phyloP scores from a whole-genome alignment of 805 yeast genomes.

The Ogataea allantospora region DNA sequence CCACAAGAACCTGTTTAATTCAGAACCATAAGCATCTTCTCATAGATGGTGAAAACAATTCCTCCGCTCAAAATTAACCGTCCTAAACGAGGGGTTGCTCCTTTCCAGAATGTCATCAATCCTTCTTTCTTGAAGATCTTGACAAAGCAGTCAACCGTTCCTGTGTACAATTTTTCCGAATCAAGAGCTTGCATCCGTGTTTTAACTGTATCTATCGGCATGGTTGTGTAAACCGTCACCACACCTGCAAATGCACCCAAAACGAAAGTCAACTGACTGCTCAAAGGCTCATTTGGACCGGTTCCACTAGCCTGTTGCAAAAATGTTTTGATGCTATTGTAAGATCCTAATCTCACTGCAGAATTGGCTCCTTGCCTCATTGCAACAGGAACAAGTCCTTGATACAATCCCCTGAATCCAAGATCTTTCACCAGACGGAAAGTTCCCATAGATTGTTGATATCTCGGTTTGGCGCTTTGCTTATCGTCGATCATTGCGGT shows the following conservation, averaged over 20 bases:
- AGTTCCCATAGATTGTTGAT: slow-evolving; percentile 69
- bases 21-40: slow-evolving; percentile 72
- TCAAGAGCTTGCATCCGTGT: slow-evolving; percentile 96
- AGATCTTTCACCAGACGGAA: slow-evolving; percentile 66
- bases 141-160: slow-evolving; percentile 80
- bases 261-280: slow-evolving; percentile 75
- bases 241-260: slow-evolving; percentile 91
- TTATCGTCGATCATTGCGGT: slow-evolving; percentile 95
- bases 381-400: slow-evolving; percentile 90
- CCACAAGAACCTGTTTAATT: slow-evolving; percentile 28
- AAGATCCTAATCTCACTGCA: slow-evolving; percentile 91
- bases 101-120: slow-evolving; percentile 89
- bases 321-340: slow-evolving; percentile 79
- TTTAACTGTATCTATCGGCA: slow-evolving; percentile 95
- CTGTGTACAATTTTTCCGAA: slow-evolving; percentile 63
- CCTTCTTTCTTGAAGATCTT: slow-evolving; percentile 87
- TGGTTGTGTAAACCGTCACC: slow-evolving; percentile 86
- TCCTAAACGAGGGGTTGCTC: slow-evolving; percentile 96
- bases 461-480: slow-evolving; percentile 71
- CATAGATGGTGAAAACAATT: slow-evolving; percentile 94
- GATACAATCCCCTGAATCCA: slow-evolving; percentile 81
- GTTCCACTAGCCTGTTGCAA: slow-evolving; percentile 68
- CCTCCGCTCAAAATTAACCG: slow-evolving; percentile 93
- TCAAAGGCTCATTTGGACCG: slow-evolving; percentile 69
- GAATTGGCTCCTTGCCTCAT: slow-evolving; percentile 95